A percentile compares a stretch with the other conserved stretches of the same genome.
Evolutionary conservation across 2,329 filamentous ascomycete genomes (phyloP).

Genomic region (Drechslerella coelobrocha): DNA sequence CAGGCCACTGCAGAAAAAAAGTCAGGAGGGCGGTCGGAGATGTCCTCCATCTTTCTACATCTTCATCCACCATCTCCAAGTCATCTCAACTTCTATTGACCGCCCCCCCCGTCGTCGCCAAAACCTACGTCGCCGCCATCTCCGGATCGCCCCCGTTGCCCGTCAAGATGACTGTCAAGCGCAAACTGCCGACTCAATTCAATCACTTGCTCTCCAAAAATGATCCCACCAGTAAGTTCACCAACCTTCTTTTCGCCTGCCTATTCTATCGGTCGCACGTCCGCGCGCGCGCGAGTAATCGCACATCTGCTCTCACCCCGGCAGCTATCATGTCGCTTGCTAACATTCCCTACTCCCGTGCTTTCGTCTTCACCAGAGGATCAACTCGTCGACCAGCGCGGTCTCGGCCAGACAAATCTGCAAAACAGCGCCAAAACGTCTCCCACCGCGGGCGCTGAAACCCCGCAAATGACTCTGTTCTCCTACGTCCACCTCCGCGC

Average conservation of each 20-base stretch:
- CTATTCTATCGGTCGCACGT: not conserved
- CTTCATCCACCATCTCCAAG: constrained; percentile 9
- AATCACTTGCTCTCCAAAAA: constrained; percentile 40
- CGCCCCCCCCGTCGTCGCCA: not conserved
- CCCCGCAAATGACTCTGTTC: constrained; percentile 74
- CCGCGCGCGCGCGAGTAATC: not conserved
- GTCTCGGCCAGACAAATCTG: constrained; percentile 90
- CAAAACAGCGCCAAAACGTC: constrained; percentile 62
- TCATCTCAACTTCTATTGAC: not conserved
- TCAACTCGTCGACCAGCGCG: constrained; percentile 80
- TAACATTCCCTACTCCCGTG: not conserved
- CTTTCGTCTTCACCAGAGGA: constrained; percentile 63
- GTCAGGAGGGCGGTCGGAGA: not conserved
- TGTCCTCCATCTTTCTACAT: constrained; percentile 9
- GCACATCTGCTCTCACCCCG: not conserved
- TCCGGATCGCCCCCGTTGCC: too few relatives aligned
- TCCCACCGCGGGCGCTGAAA: constrained; percentile 61
- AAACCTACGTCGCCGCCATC: not conserved
- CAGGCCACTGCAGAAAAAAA: not conserved
- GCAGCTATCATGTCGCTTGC: not conserved
- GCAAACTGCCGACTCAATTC: constrained; percentile 38
- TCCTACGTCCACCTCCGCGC: constrained; percentile 96
- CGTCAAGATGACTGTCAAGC: constrained; percentile 41
- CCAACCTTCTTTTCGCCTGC: constrained; percentile 9
- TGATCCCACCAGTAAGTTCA: constrained; percentile 33